Evolutionary conservation across 805 yeast genomes (phyloP), one percentile per base, ranked within the genome.

Genomic region (Jamesozyma spencerorum): DNA sequence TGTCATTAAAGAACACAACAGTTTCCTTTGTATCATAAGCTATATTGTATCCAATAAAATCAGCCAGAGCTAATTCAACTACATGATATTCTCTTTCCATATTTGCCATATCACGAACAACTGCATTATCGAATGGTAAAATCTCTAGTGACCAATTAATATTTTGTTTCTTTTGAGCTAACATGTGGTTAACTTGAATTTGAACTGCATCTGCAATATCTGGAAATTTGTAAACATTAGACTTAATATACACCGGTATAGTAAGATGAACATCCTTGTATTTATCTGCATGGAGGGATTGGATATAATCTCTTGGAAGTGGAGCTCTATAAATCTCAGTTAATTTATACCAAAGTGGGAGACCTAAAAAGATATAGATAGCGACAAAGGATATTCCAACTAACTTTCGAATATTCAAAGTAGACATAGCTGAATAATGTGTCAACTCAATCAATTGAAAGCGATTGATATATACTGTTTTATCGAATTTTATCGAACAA

Each of bases 141-240:
- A 58, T 40, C 37, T 44, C 63, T 41, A 47, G 50, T 41, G 58
- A 61, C 69, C 71, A 65, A 18, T 58, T 57, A 1, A 66, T 58
- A 20, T 51, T 40, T 24, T 58, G 57, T 12, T 50, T 47, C 27
- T 49, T 43, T 12, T 58, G 48, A n/a, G 57, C 32, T 18, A 48
- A 39, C 34, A 71, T 60, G 13, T 64, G 60, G 43, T 71, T 65
- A 2, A 74, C 51, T 48, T 75, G 74, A 11, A 66, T 50, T 43
- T 72, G 71, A 1, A 72, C 54, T 1, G 82, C 86, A 33, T 67
- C 67, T 1, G 70, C 72, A 15, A 86, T 53, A 55, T 86, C 95
- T 0, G 90, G 88, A 48, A 79, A 78, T 14, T 62, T 58, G 47
- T 77, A 68, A 1, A 72, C 74, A 10, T 68, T 68, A 1, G 55